These are phyloP conservation scores for Thozetella sp. DNA, from an alignment of 495 filamentous ascomycete genomes.

Conservation along the genomic window DNA sequence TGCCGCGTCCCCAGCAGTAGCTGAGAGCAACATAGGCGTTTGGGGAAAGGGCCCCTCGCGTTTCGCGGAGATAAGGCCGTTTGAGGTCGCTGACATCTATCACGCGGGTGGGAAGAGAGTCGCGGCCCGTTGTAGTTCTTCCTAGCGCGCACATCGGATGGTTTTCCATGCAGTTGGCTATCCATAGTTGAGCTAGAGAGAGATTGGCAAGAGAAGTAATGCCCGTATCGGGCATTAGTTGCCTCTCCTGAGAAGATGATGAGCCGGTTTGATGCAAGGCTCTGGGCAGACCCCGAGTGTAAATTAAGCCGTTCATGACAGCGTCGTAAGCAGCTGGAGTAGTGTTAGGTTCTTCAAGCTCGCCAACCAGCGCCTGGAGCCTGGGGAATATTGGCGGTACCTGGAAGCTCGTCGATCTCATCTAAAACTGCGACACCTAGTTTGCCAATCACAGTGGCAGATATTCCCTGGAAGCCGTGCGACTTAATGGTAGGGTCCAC, in stretches of 20 bases:
- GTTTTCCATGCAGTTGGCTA: slow-evolving; percentile 8
- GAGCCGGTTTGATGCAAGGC: not conserved
- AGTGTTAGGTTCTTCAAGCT: not conserved
- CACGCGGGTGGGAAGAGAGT: slow-evolving; percentile 11
- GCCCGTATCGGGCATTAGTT: not conserved
- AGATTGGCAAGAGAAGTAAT: not conserved
- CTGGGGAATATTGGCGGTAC: not conserved
- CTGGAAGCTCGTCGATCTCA: slow-evolving; percentile 9
- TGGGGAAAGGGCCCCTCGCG: not conserved
- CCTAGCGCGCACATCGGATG: slow-evolving; percentile 6
- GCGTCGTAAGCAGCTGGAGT: not conserved
- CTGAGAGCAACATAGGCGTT: slow-evolving; percentile 14
- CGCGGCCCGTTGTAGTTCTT: not conserved
- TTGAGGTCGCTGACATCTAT: slow-evolving; percentile 10
- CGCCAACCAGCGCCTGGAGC: too few relatives aligned
- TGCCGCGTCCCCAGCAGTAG: slow-evolving; percentile 17
- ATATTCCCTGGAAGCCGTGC: not conserved
- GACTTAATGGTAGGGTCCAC: not conserved
- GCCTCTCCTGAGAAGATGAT: too few relatives aligned
- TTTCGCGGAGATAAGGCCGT: slow-evolving; percentile 6
- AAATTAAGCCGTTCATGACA: slow-evolving; percentile 1
- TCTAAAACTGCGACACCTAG: slow-evolving; percentile 4
- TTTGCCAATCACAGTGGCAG: slow-evolving; percentile 5
- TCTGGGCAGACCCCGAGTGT: not conserved
- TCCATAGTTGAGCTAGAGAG: slow-evolving; percentile 13